Conservation (phyloP, 2,329 filamentous ascomycete species). For the Colletotrichum ledebouriae region DNA sequence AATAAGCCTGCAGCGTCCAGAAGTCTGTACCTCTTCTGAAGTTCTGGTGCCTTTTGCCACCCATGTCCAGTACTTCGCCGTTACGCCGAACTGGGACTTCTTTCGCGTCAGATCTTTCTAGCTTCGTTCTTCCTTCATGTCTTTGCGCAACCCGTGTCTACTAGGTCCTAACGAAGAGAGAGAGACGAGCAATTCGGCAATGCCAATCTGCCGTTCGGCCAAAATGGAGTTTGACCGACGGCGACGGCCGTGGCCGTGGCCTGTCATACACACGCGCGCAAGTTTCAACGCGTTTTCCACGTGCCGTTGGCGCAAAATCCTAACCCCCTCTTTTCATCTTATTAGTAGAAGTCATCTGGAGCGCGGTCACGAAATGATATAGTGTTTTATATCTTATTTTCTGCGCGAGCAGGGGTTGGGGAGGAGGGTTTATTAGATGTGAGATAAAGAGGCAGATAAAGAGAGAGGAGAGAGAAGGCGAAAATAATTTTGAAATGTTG, state of each 20-base stretch:
- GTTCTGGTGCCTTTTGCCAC: too few species aligned
- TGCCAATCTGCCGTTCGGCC: too few species aligned
- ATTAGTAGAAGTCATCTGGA: conserved; percentile 3
- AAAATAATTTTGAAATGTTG: not conserved
- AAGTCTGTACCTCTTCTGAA: not conserved
- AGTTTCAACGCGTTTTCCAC: conserved; percentile 7
- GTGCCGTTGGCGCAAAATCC: not conserved
- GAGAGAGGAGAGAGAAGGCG: not conserved
- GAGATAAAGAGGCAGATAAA: not conserved
- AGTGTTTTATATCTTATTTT: not conserved
- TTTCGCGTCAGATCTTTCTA: too few species aligned
- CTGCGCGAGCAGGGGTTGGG: not conserved
- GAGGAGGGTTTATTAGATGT: not conserved
- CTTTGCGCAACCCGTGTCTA: too few species aligned
- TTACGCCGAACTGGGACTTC: too few species aligned
- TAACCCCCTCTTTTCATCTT: not conserved
- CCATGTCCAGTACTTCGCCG: too few species aligned
- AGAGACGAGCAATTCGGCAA: too few species aligned
- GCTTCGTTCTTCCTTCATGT: too few species aligned
- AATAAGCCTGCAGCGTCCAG: not conserved
- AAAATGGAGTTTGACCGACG: not conserved
- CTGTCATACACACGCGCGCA: not conserved
- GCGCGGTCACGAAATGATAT: not conserved
- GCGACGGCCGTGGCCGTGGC: not conserved
- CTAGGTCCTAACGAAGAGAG: too few species aligned